Conservation (phyloP, 352 stramenopile genomes). For the Phytopythium litorale region DNA sequence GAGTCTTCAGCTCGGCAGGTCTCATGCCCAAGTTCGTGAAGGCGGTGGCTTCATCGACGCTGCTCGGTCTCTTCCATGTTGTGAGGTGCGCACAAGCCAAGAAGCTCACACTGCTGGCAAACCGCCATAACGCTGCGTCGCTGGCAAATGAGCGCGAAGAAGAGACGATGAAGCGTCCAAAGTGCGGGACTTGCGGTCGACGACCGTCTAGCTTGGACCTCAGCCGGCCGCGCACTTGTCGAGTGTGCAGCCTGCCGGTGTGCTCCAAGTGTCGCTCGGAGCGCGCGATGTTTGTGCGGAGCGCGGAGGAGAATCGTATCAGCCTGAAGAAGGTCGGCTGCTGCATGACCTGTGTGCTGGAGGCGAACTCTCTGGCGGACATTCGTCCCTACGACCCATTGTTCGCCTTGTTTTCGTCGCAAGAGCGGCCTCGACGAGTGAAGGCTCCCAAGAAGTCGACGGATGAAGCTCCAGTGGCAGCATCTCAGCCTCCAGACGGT, state of each 20-base stretch:
- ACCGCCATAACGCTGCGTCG: conserved; percentile 9
- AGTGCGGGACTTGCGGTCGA: neutral
- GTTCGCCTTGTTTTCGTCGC: conserved; percentile 14
- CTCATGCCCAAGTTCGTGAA: conserved; percentile 24
- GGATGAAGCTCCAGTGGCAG: no score
- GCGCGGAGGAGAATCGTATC: neutral
- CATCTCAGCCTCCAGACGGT: neutral
- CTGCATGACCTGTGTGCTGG: conserved; percentile 30
- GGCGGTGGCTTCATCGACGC: conserved; percentile 29
- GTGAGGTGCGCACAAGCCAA: conserved; percentile 48
- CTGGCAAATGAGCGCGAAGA: neutral
- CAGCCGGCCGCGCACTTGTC: conserved; percentile 17
- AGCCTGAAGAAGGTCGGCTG: conserved; percentile 18
- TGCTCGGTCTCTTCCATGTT: conserved; percentile 26
- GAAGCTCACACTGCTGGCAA: conserved; percentile 44
- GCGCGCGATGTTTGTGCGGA: conserved; percentile 1
- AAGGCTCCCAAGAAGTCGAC: neutral
- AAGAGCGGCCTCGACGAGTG: neutral
- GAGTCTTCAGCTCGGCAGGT: conserved; percentile 34
- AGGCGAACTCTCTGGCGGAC: conserved; percentile 21
- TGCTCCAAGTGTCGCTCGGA: conserved; percentile 15
- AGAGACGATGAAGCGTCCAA: neutral
- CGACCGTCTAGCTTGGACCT: neutral
- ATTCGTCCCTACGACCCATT: conserved; percentile 15
- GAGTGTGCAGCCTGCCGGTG: conserved; percentile 8